These are phyloP conservation scores for Nyctanthes arbortristis DNA, from an alignment of 257 asterid species.

Conservation along the genomic window DNA sequence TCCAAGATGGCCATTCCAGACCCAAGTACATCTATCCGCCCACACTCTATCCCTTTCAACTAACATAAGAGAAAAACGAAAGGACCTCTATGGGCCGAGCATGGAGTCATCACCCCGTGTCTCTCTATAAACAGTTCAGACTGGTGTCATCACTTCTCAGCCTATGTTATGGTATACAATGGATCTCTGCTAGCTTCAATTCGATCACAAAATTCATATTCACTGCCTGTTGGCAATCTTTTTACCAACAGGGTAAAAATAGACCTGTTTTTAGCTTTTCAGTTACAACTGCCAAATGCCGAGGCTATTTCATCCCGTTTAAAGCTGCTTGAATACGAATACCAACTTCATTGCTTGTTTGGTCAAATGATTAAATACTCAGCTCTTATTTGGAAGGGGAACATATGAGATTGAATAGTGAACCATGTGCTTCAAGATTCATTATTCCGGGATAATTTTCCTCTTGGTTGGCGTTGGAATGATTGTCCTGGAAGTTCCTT, in stretches of 20 bases:
- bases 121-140: no score
- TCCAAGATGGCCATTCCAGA: no score
- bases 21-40: no score
- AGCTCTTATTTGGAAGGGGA: neutral
- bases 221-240: neutral
- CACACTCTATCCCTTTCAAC: no score
- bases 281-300: neutral
- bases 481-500: neutral
- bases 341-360: neutral
- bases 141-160: no score
- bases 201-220: neutral
- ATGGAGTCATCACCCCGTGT: no score
- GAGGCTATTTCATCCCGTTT: neutral
- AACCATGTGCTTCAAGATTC: neutral
- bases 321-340: neutral
- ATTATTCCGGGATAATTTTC: neutral
- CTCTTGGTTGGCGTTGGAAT: neutral
- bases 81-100: no score
- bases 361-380: neutral
- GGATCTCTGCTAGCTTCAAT: no score
- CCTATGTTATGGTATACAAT: no score
- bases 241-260: neutral
- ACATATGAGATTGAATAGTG: neutral
- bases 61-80: no score
- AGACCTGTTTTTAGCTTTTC: neutral